Evolutionary conservation across 2,329 filamentous ascomycete genomes (phyloP).

Genomic region (Fusarium acutatum): DNA sequence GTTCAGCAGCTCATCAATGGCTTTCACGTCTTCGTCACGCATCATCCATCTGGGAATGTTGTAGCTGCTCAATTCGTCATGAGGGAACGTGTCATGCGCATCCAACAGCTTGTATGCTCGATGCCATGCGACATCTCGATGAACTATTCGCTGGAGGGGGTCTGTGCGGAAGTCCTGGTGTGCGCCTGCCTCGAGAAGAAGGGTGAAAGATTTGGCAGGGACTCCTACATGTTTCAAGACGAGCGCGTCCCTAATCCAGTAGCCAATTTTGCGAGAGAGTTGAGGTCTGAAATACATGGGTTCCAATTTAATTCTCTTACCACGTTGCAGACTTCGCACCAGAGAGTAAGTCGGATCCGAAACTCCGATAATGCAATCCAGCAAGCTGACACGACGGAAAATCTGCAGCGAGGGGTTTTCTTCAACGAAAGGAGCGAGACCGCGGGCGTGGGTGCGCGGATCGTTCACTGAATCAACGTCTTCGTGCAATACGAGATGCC

Average conservation of each 20-base stretch:
- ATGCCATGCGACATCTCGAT: not conserved
- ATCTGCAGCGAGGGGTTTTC: not conserved
- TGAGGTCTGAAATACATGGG: too few relatives aligned
- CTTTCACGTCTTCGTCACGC: fast-evolving
- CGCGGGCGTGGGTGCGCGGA: not conserved
- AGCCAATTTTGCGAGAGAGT: fast-evolving
- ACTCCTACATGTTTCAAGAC: fast-evolving
- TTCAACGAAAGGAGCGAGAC: fast-evolving
- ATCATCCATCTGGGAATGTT: fast-evolving
- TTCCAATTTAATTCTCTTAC: too few relatives aligned
- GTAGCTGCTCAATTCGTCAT: not conserved
- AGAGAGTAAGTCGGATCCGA: fast-evolving
- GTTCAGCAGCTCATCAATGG: fast-evolving
- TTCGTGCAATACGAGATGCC: not conserved
- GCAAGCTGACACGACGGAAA: fast-evolving
- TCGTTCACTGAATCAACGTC: not conserved
- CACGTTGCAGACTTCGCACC: not conserved
- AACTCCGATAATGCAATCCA: not conserved
- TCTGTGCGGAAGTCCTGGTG: not conserved
- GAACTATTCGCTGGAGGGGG: not conserved
- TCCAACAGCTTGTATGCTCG: not conserved
- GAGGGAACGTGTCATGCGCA: fast-evolving
- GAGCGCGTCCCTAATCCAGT: not conserved
- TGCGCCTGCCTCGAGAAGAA: not conserved
- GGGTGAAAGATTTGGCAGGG: fast-evolving